Evolutionary conservation across 192 early-diverging fungal species (phyloP).

Genomic region (Martensiomyces pterosporus): DNA sequence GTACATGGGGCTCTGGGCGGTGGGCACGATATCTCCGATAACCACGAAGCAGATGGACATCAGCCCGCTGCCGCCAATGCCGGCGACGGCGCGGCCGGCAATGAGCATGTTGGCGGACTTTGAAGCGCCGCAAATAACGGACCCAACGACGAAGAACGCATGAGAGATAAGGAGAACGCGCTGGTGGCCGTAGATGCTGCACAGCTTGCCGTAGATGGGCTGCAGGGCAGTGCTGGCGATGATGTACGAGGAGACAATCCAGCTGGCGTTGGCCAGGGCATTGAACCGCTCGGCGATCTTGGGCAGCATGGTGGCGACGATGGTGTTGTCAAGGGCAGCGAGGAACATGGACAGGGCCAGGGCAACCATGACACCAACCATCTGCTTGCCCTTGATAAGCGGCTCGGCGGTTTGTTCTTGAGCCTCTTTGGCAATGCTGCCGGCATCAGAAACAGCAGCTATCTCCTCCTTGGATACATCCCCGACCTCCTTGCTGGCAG

Average conservation of each 20-base stretch:
- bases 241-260: constrained; percentile 72
- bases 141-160: constrained; percentile 52
- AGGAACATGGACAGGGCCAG: constrained; percentile 56
- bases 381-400: constrained; percentile 29
- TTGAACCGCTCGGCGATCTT: constrained; percentile 58
- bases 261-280: constrained; percentile 57
- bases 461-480: constrained; percentile 3
- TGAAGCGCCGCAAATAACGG: constrained; percentile 53
- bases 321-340: constrained; percentile 60
- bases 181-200: constrained; percentile 78
- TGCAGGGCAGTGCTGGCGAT: constrained; percentile 69
- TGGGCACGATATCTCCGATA: constrained; percentile 61
- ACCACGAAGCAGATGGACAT: constrained; percentile 61
- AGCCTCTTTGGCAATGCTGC: too few species aligned
- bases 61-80: constrained; percentile 66
- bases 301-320: constrained; percentile 60
- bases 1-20: constrained; percentile 58
- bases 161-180: constrained; percentile 51
- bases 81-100: constrained; percentile 61
- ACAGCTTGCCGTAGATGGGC: constrained; percentile 73
- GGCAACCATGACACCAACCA: constrained; percentile 35
- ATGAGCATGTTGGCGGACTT: constrained; percentile 63
- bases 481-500: not conserved
- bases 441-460: too few species aligned
- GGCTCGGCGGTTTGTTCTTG: constrained; percentile 1